These are phyloP conservation scores for Yarrowia keelungensis DNA, from an alignment of 805 yeast genomes.

Conservation along the genomic window DNA sequence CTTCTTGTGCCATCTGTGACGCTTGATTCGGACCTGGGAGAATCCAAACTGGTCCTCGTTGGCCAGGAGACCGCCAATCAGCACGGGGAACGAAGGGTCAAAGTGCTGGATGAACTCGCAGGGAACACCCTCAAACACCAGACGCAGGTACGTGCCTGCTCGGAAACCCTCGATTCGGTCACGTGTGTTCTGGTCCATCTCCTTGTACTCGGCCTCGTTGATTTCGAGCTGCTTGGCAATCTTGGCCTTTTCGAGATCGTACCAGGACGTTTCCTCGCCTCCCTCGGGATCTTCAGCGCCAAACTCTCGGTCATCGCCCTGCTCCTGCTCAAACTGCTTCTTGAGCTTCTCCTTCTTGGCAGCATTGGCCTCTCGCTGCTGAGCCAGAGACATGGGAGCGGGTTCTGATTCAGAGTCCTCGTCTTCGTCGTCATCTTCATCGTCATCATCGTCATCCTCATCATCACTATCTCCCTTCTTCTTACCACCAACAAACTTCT, in stretches of 20 bases:
- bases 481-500: slow-evolving; percentile 45
- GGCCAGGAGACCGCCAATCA: slow-evolving; percentile 88
- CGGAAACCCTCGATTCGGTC: slow-evolving; percentile 85
- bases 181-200: slow-evolving; percentile 78
- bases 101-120: slow-evolving; percentile 89
- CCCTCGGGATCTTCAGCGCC: slow-evolving; percentile 81
- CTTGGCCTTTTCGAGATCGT: slow-evolving; percentile 94
- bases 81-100: slow-evolving; percentile 82
- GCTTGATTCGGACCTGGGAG: slow-evolving; percentile 89
- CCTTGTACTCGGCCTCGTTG: slow-evolving; percentile 71
- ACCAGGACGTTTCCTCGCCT: slow-evolving; percentile 85
- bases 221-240: slow-evolving; percentile 96
- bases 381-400: slow-evolving; percentile 57
- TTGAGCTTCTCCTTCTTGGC: slow-evolving; percentile 87
- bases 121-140: slow-evolving; percentile 83
- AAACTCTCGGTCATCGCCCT: slow-evolving; percentile 68
- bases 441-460: slow-evolving; percentile 45
- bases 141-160: slow-evolving; percentile 92
- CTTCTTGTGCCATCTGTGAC: slow-evolving; percentile 99
- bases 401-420: slow-evolving; percentile 53
- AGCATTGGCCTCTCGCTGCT: slow-evolving; percentile 81
- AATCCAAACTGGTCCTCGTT: slow-evolving; percentile 94
- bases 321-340: slow-evolving; percentile 88
- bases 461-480: not conserved
- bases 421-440: slow-evolving; percentile 46